Conservation (phyloP, 768 basidiomycete genomes). For the Mycena alexandri region DNA sequence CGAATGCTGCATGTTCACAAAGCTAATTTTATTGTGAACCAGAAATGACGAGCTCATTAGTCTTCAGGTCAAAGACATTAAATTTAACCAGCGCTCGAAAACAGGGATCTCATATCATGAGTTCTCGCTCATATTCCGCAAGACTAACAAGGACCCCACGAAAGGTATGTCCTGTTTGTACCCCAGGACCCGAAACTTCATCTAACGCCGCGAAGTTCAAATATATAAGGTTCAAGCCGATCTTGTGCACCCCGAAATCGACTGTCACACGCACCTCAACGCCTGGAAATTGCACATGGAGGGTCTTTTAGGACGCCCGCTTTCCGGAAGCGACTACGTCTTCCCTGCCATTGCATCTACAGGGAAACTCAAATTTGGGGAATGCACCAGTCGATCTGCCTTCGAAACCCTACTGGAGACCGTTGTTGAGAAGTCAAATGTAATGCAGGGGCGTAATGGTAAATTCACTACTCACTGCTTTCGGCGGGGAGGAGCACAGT, state of each 20-base stretch:
- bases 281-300: slow-evolving; percentile 33
- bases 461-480: slow-evolving; percentile 46
- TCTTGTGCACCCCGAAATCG: slow-evolving; percentile 36
- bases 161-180: slow-evolving; percentile 26
- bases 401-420: slow-evolving; percentile 41
- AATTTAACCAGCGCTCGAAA: slow-evolving; percentile 25
- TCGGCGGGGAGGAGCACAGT: slow-evolving; percentile 44
- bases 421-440: slow-evolving; percentile 37
- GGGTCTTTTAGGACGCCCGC: slow-evolving; percentile 21
- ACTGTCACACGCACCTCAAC: slow-evolving; percentile 34
- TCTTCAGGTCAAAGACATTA: slow-evolving; percentile 24
- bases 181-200: no score
- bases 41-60: slow-evolving; percentile 39
- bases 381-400: slow-evolving; percentile 39
- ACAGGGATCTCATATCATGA: slow-evolving; percentile 30
- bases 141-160: slow-evolving; percentile 41
- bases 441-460: slow-evolving; percentile 30
- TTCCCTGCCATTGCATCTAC: slow-evolving; percentile 43
- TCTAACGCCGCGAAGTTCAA: slow-evolving; percentile 24
- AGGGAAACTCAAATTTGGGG: slow-evolving; percentile 40
- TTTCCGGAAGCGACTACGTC: slow-evolving; percentile 36
- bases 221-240: slow-evolving; percentile 29
- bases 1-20: neutral
- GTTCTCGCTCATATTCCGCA: slow-evolving; percentile 38
- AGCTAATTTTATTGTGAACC: slow-evolving; percentile 1